A percentile compares a stretch with the other conserved stretches of the same genome.
phyloP scores from a whole-genome alignment of 495 filamentous ascomycete species.

The Lentithecium fluviatile region DNA sequence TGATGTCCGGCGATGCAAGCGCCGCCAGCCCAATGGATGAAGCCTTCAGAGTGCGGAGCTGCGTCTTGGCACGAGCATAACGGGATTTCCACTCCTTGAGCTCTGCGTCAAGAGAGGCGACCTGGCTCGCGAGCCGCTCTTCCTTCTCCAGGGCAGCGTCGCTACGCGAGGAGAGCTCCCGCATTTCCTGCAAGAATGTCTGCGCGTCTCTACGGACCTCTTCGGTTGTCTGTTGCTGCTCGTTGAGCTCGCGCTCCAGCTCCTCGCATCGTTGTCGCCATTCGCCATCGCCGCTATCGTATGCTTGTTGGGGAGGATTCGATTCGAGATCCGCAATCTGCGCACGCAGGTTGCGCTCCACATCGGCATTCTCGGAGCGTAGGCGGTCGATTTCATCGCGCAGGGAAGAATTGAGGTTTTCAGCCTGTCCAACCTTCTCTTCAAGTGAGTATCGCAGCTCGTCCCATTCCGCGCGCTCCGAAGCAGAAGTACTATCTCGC shows the following conservation, averaged over 20 bases:
- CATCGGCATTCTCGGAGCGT: conserved; percentile 62
- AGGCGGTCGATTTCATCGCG: conserved; percentile 74
- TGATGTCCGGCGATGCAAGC: conserved; percentile 53
- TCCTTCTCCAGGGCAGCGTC: conserved; percentile 78
- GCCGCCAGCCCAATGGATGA: conserved; percentile 68
- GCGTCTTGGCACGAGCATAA: conserved; percentile 82
- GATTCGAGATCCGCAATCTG: conserved; percentile 57
- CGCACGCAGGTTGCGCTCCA: conserved; percentile 61
- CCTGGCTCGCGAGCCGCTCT: conserved; percentile 67
- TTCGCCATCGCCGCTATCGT: conserved; percentile 46
- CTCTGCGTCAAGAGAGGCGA: conserved; percentile 74
- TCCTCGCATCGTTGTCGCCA: conserved; percentile 58
- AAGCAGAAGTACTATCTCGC: conserved; percentile 47
- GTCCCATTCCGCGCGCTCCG: conserved; percentile 67
- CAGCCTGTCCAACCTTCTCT: conserved; percentile 71
- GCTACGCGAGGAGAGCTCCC: conserved; percentile 73
- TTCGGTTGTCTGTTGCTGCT: conserved; percentile 79
- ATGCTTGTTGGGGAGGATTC: conserved; percentile 9
- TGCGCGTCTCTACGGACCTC: conserved; percentile 85
- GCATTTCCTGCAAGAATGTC: conserved; percentile 86
- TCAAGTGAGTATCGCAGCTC: conserved; percentile 73
- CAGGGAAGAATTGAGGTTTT: conserved; percentile 72
- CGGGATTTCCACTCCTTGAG: conserved; percentile 84
- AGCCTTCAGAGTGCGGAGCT: conserved; percentile 75
- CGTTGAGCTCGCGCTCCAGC: conserved; percentile 69